Conservation (phyloP, 2,329 filamentous ascomycete species). For the Paramyrothecium sp. region DNA sequence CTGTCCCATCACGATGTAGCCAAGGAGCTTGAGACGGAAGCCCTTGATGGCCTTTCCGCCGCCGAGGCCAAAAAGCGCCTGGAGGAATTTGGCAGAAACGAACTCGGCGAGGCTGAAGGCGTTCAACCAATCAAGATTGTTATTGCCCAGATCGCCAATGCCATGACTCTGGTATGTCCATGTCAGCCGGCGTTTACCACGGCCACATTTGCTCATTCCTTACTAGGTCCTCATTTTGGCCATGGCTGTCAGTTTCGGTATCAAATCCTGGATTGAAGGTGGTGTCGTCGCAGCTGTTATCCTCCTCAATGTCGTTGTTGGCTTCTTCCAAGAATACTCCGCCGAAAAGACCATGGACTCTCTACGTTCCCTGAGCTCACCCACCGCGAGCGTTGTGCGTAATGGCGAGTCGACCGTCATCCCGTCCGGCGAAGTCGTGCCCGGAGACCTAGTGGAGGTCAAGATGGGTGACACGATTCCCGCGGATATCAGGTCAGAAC, state of each 20-base stretch:
- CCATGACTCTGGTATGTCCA: conserved; percentile 49
- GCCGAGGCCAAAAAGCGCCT: conserved; percentile 50
- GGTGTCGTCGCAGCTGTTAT: conserved; percentile 49
- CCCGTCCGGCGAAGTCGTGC: conserved; percentile 38
- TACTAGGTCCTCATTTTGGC: conserved; percentile 53
- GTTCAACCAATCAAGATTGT: conserved; percentile 59
- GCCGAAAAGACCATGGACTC: conserved; percentile 40
- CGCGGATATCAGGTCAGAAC: conserved; percentile 43
- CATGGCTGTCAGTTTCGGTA: conserved; percentile 53
- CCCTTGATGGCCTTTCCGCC: conserved; percentile 51
- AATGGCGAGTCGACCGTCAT: conserved; percentile 26
- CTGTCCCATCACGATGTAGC: conserved; percentile 47
- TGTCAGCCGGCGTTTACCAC: background rate
- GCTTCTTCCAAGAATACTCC: conserved; percentile 38
- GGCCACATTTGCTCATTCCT: background rate
- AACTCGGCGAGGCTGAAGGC: conserved; percentile 44
- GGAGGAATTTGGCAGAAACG: conserved; percentile 56
- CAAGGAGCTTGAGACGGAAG: conserved; percentile 50
- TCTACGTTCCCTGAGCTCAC: conserved; percentile 28
- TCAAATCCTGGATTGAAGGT: conserved; percentile 51
- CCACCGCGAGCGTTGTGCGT: conserved; percentile 33
- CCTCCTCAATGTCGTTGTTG: conserved; percentile 47
- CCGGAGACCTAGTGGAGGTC: conserved; percentile 50
- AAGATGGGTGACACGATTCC: conserved; percentile 54
- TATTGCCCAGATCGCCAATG: conserved; percentile 54